Evolutionary conservation across 345 rosid species (phyloP), one percentile per base, ranked within the genome.

Genomic region (Rhodamnia argentea): DNA sequence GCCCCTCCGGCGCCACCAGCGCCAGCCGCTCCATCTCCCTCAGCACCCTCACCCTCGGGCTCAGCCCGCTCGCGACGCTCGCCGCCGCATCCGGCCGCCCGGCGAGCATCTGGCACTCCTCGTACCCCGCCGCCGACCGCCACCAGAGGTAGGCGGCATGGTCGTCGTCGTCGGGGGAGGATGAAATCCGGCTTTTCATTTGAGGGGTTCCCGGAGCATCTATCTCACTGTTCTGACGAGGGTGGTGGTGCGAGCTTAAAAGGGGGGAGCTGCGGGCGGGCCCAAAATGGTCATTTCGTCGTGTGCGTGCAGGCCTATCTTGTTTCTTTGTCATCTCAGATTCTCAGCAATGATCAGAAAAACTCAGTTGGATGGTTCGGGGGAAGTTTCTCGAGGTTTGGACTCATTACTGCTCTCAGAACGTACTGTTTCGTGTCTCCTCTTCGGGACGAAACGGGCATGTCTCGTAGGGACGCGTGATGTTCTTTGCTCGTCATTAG

Each of bases 21-120:
- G 93, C 94, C 92, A 92, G 84, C 85, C 96, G 90, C 86, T 93
- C 95, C 55, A 93, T 27, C 81, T 93, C 96, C 83, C 92, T 90
- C 26, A 94, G 86, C 82, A 90, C 62, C 87, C 91, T 88, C 57
- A 91, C 83, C 83, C 91, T 92, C 29, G 96, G 92, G 3, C 93
- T 89, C 29, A 93, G 88, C 10, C 64, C 40, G 23, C 54, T 52
- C 18, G 84, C 55, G 26, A 54, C 54, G 2, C 54, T 82, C 22
- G 18, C 83, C 23, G 83, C 84, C 37, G 29, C 58, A 58, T 54
- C 85, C 9, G 90, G 88, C 57, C 90, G 83, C 24, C 85, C 82
- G 26, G 90, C 82, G 82, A 83, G 18, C 44, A 27, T 6, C 53
- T 91, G 32, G 88, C 52, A 84, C 88, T 90, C 83, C 83, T 87